Evolutionary conservation across 2,329 filamentous ascomycete genomes (phyloP), one percentile per base, ranked within the genome.

Genomic region (Lasiodiplodia citricola): DNA sequence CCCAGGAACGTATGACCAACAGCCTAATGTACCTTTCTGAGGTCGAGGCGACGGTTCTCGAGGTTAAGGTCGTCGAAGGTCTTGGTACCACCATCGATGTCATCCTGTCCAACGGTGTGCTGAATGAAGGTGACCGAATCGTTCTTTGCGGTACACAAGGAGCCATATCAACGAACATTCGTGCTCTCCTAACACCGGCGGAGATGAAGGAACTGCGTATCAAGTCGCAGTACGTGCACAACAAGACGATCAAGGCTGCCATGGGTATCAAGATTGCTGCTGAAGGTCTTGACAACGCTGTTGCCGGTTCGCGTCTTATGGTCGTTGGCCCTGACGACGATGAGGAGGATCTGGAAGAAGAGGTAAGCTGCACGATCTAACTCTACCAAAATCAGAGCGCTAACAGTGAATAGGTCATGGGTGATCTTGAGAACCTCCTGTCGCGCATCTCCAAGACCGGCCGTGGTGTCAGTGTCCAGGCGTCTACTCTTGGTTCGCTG

Each of bases 1-100:
- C 94, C 1, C 96, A 99, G 82, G 94, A 98, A 84, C 92, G 96
- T 75, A 98, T 99, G 93, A 95, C 96, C 56, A 93, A 91, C 75
- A 93, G 94, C 72, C 89, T 99, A 74, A 99, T 99, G 96, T 99
- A 99, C 80, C 88, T 99, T 68, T 96, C 94, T 38, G 96, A 99
- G 83, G 93, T 98, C 31, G 94, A 99, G 83, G 96, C 94, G 80
- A 99, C 96, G 8, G 95, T 99, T 62, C 90, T 99, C 52, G 96
- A 99, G 84, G 96, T 99, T 81, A 99, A 99, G 88, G 93, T 97
- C 60, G 97, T 99, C 71, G 96, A 99, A 81, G 96, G 96, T 82
- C 94, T 99, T 72, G 96, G 96, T 79, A 99, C 97, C 81, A 99
- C 96, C 56, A 98, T 99, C 75, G 96, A 99, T 79, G 95, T 99